Evolutionary conservation across 306 rosid genomes (phyloP).

Genomic region (Potentilla sterilis): DNA sequence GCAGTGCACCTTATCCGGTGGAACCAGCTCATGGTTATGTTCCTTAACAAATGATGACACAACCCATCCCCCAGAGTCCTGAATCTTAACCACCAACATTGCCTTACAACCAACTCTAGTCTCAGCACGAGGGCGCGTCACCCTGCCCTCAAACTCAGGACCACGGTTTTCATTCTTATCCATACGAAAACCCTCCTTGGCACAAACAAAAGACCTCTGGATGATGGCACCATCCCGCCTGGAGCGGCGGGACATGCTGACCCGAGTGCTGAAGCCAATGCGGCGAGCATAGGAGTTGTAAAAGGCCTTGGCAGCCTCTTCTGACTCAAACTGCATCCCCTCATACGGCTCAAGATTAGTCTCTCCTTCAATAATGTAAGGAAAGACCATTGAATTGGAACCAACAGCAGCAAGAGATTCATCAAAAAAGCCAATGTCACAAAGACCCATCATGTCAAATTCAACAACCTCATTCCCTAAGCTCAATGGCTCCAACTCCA

Average conservation of each 20-base stretch:
- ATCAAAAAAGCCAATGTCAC: conserved; percentile 33
- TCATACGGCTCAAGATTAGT: conserved; percentile 39
- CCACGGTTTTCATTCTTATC: conserved; percentile 36
- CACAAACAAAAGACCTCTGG: conserved; percentile 59
- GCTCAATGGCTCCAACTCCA: conserved; percentile 49
- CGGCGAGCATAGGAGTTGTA: conserved; percentile 56
- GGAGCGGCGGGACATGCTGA: conserved; percentile 54
- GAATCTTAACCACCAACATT: conserved; percentile 49
- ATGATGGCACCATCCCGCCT: conserved; percentile 56
- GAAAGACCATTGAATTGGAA: conserved; percentile 1
- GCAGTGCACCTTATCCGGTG: conserved; percentile 36
- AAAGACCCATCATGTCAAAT: conserved; percentile 47
- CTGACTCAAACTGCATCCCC: conserved; percentile 55
- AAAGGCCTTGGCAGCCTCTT: conserved; percentile 58
- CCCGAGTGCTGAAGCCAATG: conserved; percentile 47
- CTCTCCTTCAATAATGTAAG: conserved; percentile 35
- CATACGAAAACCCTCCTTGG: conserved; percentile 51
- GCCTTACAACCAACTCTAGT: conserved; percentile 48
- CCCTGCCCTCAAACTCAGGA: conserved; percentile 29
- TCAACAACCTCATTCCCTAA: conserved; percentile 41
- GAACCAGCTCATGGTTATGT: conserved; percentile 41
- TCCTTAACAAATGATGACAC: conserved; percentile 33
- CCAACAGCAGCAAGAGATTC: conserved; percentile 8
- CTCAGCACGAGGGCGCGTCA: conserved; percentile 47
- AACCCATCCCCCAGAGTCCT: conserved; percentile 41